Evolutionary conservation across 2,329 filamentous ascomycete species (phyloP), one percentile per base, ranked within the genome.

Genomic region (Aspergillus sp.): DNA sequence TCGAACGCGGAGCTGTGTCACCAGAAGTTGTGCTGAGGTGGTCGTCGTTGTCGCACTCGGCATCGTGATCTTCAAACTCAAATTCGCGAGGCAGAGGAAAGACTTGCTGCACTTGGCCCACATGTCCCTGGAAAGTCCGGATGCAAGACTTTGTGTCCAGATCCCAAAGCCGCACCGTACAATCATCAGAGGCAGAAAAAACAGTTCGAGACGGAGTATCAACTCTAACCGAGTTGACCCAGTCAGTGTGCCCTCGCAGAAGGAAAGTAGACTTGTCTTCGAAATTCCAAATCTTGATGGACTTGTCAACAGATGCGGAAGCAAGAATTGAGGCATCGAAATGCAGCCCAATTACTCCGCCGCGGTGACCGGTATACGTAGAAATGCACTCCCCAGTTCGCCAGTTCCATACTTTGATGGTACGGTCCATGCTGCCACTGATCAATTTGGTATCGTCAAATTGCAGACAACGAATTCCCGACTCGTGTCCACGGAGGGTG

Each of bases 391-490:
- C 85, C 47, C 95, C 95, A 0, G 91, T 97, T 60, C 89, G 85
- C 92, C 93, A 97, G 70, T 99, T 96, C 95, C 95, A 99, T 34
- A 99, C 86, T 71, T 90, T 93, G 67, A 99, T 84, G 4, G 89
- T 96, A 48, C 86, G 84, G 73, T 98, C 95, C 55, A 97, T 81
- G 69, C 90, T 92, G 51, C 93, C 95, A 56, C 89, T 96, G 70
- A 97, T 93, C 58, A 99, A 82, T 68, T 96, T 96, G 55, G 85
- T 88, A 63, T 96, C 91, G 68, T 97, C 92, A 68, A 98, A 98
- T 70, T 98, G 93, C 38, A 99, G 81, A 55, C 92, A 90, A 41
- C 95, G 85, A 59, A 99, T 90, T 6, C 91, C 91, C 41, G 85
- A 86, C 1, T 86, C 89, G 68, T 98, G 95, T 3, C 95, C 95